Base-by-base conservation (phyloP, 2,329 filamentous ascomycete genomes). In the Colletotrichum sp. region DNA sequence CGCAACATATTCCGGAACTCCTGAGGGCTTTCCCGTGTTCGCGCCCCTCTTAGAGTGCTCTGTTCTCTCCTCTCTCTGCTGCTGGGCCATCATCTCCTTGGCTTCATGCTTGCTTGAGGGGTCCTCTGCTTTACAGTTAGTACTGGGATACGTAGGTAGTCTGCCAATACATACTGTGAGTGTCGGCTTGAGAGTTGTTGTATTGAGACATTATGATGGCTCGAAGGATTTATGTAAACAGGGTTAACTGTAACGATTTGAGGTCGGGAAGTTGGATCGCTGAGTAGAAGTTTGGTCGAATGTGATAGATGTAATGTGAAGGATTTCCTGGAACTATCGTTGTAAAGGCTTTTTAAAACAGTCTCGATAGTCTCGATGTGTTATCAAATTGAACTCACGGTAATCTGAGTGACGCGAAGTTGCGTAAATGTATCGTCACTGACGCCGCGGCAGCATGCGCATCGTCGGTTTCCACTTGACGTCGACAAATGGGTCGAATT, bases 1-100 rank as follows among this genome's bases (percentile, higher is more conserved):
- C 4, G 61, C 69, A 25, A 71, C 69, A 30, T 66, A 66, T 22
- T 71, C 69, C 44, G 59, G 28, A 13, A 71, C 61, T 6, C 69
- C 48, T 5, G 63, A 19, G 3, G 44, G 60, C 60, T 71, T 71
- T 22, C 48, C 32, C 6, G 57, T 73, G 65, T 73, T 73, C 7
- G 71, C 71, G n/a, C 71, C 71, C 1, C 57, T 69, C 57, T 73
- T 73, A 7, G 71, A 73, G 65, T 69, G 65, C 30, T 73, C 71
- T 6, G 12, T 70, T 55, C 65, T 73, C 39, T 73, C 39, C 39
- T 64, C 39, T 4, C 39, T 36, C 15, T 61, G 30, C 39, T 73
- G 57, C 25, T 73, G 34, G 5, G 65, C 55, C 22, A 73, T 73
- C 34, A 64, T 60, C 39, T 73, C 36, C 30, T 44, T 73, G 9